Evolutionary conservation across 1,284 basidiomycete species (phyloP).

Genomic region (Moesziomyces sp.): DNA sequence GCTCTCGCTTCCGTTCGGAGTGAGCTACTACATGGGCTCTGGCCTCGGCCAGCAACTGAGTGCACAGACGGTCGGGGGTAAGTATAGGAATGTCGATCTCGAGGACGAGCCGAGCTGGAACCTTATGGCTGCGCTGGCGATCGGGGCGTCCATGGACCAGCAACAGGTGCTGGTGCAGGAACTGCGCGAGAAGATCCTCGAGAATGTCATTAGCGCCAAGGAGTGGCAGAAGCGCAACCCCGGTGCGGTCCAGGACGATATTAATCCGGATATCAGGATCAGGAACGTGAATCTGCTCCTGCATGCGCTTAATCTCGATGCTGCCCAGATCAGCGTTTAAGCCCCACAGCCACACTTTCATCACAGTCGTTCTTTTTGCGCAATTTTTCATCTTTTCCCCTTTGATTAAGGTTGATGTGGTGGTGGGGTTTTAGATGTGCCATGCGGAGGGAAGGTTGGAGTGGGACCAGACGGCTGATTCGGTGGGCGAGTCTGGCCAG

Average conservation of each 20-base stretch:
- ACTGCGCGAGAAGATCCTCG: constrained; percentile 89
- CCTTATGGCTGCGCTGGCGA: constrained; percentile 86
- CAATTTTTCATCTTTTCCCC: too few relatives aligned
- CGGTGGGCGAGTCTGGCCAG: too few relatives aligned
- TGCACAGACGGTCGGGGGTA: constrained; percentile 38
- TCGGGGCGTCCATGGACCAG: constrained; percentile 87
- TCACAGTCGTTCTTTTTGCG: too few relatives aligned
- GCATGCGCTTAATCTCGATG: constrained; percentile 65
- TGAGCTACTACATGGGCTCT: constrained; percentile 66
- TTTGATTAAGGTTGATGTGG: too few relatives aligned
- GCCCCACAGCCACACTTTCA: not conserved
- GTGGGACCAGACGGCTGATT: too few relatives aligned
- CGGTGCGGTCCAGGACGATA: constrained; percentile 20
- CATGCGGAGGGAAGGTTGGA: too few relatives aligned
- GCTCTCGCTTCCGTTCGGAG: constrained; percentile 71
- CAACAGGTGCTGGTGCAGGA: constrained; percentile 83
- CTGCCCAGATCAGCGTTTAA: constrained; percentile 64
- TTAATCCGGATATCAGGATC: constrained; percentile 53
- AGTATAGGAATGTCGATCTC: constrained; percentile 72
- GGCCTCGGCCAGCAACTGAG: constrained; percentile 44
- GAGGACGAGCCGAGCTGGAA: constrained; percentile 93
- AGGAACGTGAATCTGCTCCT: constrained; percentile 64
- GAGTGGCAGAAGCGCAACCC: constrained; percentile 50
- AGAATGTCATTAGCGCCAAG: constrained; percentile 81
- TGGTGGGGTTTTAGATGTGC: too few relatives aligned